phyloP scores from a whole-genome alignment of 2,329 filamentous ascomycete genomes.

The Diaporthe citri region DNA sequence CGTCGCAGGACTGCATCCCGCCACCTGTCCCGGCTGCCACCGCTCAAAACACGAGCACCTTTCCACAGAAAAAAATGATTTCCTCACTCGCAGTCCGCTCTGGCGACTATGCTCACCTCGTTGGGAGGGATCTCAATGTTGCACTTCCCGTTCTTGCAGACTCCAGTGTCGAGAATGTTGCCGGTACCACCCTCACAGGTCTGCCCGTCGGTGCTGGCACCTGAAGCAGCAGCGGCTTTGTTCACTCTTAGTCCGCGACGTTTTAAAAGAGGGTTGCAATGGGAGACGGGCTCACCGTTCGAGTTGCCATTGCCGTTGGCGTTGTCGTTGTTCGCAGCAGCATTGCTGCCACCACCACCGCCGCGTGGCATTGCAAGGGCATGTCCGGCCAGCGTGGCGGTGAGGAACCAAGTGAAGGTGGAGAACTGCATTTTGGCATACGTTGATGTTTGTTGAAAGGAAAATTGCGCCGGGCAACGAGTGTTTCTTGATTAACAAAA shows the following conservation, averaged over 20 bases:
- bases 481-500: too few relatives aligned
- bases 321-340: neutral
- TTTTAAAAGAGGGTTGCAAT: neutral
- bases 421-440: neutral
- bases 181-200: neutral
- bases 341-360: neutral
- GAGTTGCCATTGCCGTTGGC: neutral
- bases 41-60: neutral
- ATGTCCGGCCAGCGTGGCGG: conserved; percentile 2
- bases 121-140: conserved; percentile 11
- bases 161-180: neutral
- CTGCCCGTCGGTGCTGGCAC: neutral
- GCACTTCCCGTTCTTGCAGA: conserved; percentile 1
- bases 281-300: neutral
- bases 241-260: neutral
- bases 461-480: neutral
- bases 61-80: too few relatives aligned
- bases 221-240: neutral
- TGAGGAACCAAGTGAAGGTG: neutral
- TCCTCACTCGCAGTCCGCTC: conserved; percentile 1
- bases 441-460: neutral
- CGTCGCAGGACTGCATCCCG: too few relatives aligned
- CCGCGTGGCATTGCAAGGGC: neutral
- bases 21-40: neutral
- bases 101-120: conserved; percentile 7